These are phyloP conservation scores for Nannochloropsis gaditana DNA, from an alignment of 108 stramenopile genomes.

Conservation along the genomic window DNA sequence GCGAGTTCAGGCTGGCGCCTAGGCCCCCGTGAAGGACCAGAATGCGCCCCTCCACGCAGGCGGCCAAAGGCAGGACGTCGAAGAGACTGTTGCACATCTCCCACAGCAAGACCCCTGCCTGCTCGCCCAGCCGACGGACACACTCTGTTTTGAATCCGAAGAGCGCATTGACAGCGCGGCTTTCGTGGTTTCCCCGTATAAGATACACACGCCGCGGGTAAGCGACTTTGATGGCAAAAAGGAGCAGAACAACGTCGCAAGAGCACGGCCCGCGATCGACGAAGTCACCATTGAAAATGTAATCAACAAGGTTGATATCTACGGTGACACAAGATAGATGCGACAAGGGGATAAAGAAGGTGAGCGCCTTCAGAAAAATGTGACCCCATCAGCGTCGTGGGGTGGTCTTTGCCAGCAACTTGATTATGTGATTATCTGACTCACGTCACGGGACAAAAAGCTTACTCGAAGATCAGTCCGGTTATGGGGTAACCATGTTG, in stretches of 20 bases:
- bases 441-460: too few species aligned
- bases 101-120: background rate
- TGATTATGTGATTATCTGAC: too few species aligned
- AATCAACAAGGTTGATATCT: background rate
- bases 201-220: background rate
- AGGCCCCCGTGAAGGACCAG: constrained; percentile 27
- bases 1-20: background rate
- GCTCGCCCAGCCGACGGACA: background rate
- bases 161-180: background rate
- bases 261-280: constrained; percentile 18
- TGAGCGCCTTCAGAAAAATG: too few species aligned
- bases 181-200: constrained; percentile 18
- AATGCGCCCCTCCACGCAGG: background rate
- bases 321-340: background rate
- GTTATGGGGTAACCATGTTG: too few species aligned
- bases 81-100: constrained; percentile 14
- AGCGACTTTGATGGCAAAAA: background rate
- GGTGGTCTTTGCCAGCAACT: too few species aligned
- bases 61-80: constrained; percentile 21
- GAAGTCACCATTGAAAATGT: constrained; percentile 22
- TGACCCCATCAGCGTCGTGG: too few species aligned
- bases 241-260: background rate
- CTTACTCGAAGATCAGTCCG: too few species aligned
- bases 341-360: background rate
- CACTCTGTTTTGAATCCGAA: background rate